These are phyloP conservation scores for Knoxdaviesia proteae DNA, from an alignment of 2,329 filamentous ascomycete genomes.

Conservation along the genomic window DNA sequence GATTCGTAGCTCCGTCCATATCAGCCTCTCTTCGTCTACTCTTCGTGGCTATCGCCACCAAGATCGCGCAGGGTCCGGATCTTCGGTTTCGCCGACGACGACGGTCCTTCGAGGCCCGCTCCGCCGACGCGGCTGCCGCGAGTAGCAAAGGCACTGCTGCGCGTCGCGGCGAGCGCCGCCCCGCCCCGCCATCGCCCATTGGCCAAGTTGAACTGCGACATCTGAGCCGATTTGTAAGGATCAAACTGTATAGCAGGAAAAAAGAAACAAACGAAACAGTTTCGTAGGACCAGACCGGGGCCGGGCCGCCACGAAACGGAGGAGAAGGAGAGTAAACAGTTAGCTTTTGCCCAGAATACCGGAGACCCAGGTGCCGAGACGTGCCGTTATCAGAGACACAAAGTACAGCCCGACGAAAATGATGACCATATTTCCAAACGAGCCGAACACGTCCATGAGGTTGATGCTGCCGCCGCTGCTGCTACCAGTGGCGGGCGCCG, in stretches of 20 bases:
- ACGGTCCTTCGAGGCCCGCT: too few relatives aligned
- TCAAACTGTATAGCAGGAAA: constrained; percentile 26
- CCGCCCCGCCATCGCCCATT: constrained; percentile 5
- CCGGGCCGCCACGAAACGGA: too few relatives aligned
- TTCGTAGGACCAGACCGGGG: too few relatives aligned
- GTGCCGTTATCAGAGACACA: constrained; percentile 36
- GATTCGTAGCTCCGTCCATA: too few relatives aligned
- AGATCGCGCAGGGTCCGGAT: too few relatives aligned
- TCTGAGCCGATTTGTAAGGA: constrained; percentile 38
- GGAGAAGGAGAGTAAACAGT: constrained; percentile 4
- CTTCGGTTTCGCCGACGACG: too few relatives aligned
- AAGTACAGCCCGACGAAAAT: constrained; percentile 40
- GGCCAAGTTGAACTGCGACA: constrained; percentile 35
- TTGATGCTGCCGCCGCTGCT: constrained; percentile 7
- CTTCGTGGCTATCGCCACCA: too few relatives aligned
- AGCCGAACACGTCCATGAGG: constrained; percentile 17
- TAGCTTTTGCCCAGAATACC: constrained; percentile 5
- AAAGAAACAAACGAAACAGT: not conserved
- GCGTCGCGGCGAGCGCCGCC: too few relatives aligned
- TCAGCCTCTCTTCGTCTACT: too few relatives aligned
- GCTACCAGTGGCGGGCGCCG: constrained; percentile 6
- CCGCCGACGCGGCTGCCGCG: too few relatives aligned
- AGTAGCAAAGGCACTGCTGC: too few relatives aligned
- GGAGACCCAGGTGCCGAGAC: constrained; percentile 9
- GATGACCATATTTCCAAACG: constrained; percentile 26